Percentiles rank a stretch among this genome's conserved stretches.
These are phyloP conservation scores for Cafeteria roenbergensis DNA, from an alignment of 108 stramenopile species.

Conservation along the genomic window DNA sequence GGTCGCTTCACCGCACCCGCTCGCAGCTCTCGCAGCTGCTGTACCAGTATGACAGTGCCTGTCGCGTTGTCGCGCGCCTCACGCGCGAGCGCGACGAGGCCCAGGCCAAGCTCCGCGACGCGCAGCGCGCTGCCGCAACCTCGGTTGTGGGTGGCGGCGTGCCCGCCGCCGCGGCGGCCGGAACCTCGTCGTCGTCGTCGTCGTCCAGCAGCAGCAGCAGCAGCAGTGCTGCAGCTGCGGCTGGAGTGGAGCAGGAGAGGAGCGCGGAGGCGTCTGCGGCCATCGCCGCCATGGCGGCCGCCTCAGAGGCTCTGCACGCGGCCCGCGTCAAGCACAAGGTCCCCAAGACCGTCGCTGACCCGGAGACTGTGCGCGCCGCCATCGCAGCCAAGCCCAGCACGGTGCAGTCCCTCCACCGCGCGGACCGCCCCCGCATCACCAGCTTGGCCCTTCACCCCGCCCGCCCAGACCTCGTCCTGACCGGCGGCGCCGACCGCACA, in stretches of 20 bases:
- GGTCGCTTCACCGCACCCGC: slow-evolving; percentile 66
- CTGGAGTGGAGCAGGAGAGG: too few species aligned
- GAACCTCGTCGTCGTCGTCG: background rate
- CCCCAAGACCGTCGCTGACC: slow-evolving; percentile 9
- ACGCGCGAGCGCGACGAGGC: slow-evolving; percentile 69
- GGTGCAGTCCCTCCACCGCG: slow-evolving; percentile 39
- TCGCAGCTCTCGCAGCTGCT: slow-evolving; percentile 66
- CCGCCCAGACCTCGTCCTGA: slow-evolving; percentile 30
- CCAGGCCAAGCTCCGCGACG: slow-evolving; percentile 23
- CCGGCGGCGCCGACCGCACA: slow-evolving; percentile 58
- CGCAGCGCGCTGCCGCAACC: background rate
- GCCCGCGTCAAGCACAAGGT: slow-evolving; percentile 7
- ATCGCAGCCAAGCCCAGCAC: slow-evolving; percentile 14
- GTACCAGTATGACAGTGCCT: slow-evolving; percentile 89
- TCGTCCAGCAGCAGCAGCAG: background rate
- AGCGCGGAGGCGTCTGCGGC: background rate
- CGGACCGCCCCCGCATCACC: slow-evolving; percentile 40
- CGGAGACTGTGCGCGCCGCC: too few species aligned
- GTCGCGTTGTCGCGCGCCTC: slow-evolving; percentile 77
- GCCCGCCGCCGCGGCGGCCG: background rate
- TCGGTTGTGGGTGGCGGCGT: background rate
- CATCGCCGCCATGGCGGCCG: background rate
- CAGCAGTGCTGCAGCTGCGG: too few species aligned
- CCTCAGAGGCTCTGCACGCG: slow-evolving; percentile 26
- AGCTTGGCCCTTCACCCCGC: slow-evolving; percentile 16